Evolutionary conservation across 2,329 filamentous ascomycete species (phyloP), one percentile per base, ranked within the genome.

Genomic region (Graphiopsis chlorocephala): DNA sequence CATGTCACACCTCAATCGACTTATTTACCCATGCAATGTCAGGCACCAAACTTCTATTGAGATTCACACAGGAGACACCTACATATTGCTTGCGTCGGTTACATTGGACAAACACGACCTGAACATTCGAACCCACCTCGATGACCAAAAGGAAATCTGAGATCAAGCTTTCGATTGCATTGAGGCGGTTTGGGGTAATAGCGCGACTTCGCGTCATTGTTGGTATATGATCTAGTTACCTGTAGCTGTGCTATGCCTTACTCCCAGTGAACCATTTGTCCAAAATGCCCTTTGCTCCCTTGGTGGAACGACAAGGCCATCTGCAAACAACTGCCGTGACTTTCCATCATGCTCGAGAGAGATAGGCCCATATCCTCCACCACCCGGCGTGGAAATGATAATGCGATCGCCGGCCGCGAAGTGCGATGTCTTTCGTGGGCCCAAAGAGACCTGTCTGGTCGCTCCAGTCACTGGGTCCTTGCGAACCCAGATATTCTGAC

Each of bases 341-440:
- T 68, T 57, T 65, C 77, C 76, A 63, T 77, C 78, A 45, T 77
- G 80, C 60, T 82, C 79, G 35, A 81, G 88, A 69, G 85, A 81
- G 63, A 84, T 80, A 0, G 87, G 89, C 0, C 90, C 90, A 89
- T 90, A 94, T 0, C 88, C 91, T 47, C 91, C 91, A 61, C 91
- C 91, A 35, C 91, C 91, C 2, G 91, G 91, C 4, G 91, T 94
- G 67, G 83, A 83, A 86, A 71, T 72, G 10, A 71, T 42, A 15
- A 71, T 66, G 23, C 67, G 48, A 29, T 71, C 70, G 3, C 70
- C 70, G 26, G 68, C 66, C 58, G 66, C 65, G 4, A 66, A 63
- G 35, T 67, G 63, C 31, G 69, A 31, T 47, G 68, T 67, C 64
- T 68, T 71, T 61, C 70, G 70, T 12, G 67, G 68, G 23, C 70